These are phyloP conservation scores for Xylaria sp. DNA, from an alignment of 2,329 filamentous ascomycete genomes.

Conservation along the genomic window DNA sequence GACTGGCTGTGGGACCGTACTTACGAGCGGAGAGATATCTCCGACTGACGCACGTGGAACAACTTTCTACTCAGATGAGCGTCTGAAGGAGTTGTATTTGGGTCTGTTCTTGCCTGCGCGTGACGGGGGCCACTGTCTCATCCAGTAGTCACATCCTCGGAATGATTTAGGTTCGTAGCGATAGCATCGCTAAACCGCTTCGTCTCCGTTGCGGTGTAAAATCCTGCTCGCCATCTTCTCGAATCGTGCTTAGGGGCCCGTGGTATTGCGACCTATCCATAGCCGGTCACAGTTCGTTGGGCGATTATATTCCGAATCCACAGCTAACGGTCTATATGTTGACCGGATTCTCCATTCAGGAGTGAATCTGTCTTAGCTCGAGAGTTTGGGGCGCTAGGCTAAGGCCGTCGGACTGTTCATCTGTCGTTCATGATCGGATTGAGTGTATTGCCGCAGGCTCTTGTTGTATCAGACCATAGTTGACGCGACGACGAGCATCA, in stretches of 20 bases:
- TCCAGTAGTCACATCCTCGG: not conserved
- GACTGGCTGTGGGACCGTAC: too few species aligned
- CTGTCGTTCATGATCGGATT: too few species aligned
- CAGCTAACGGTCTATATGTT: too few species aligned
- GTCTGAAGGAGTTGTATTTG: not conserved
- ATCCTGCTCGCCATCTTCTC: not conserved
- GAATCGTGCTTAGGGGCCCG: too few species aligned
- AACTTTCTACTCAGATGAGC: not conserved
- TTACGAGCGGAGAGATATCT: not conserved
- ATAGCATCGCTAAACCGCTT: too few species aligned
- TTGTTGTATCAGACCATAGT: slow-evolving; percentile 23
- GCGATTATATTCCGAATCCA: not conserved
- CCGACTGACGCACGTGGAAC: too few species aligned
- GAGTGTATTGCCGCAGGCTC: not conserved
- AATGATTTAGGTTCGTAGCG: not conserved
- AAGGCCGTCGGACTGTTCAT: not conserved
- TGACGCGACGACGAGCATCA: slow-evolving; percentile 30
- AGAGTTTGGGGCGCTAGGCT: not conserved
- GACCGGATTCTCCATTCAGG: not conserved
- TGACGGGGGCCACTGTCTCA: not conserved
- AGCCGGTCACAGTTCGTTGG: not conserved
- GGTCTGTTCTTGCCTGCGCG: not conserved
- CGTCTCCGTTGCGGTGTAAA: not conserved
- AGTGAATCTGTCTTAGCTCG: not conserved
- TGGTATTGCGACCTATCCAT: not conserved